Percentiles rank a stretch among this genome's conserved stretches.
phyloP scores from a whole-genome alignment of 2,329 filamentous ascomycete species.

The Aspergillus ochraceus region DNA sequence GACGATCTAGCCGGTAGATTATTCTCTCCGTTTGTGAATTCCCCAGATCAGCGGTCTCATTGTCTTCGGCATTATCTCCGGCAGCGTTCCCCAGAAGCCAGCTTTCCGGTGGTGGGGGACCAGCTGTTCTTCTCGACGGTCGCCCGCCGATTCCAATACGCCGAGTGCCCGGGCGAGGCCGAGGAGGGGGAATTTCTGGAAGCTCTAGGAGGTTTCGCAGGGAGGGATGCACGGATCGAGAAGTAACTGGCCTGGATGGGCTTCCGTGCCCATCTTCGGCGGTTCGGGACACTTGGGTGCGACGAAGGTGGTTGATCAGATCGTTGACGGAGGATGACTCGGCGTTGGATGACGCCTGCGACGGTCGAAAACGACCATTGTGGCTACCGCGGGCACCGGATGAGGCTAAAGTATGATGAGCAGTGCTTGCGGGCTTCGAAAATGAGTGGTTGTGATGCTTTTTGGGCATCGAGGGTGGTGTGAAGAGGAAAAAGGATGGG shows the following conservation, averaged over 20 bases:
- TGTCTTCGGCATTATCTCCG: neutral
- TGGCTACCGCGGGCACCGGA: constrained; percentile 25
- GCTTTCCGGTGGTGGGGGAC: constrained; percentile 48
- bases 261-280: constrained; percentile 18
- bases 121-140: constrained; percentile 40
- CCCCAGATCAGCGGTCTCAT: constrained; percentile 12
- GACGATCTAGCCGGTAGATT: constrained; percentile 35
- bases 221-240: constrained; percentile 46
- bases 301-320: constrained; percentile 48
- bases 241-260: constrained; percentile 21
- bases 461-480: constrained; percentile 45
- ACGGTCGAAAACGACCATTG: constrained; percentile 26
- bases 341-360: constrained; percentile 19
- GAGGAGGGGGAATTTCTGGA: constrained; percentile 44
- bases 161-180: constrained; percentile 38
- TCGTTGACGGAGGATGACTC: constrained; percentile 46
- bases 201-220: constrained; percentile 46
- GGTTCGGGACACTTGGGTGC: constrained; percentile 35
- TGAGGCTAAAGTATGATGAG: constrained; percentile 40
- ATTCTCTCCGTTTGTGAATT: constrained; percentile 20
- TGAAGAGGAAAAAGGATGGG: constrained; percentile 8
- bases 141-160: constrained; percentile 33
- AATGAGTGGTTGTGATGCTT: constrained; percentile 42
- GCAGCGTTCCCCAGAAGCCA: constrained; percentile 37
- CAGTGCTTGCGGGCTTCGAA: constrained; percentile 41